Percentiles rank a stretch among this genome's conserved stretches.
Evolutionary conservation across 2,329 filamentous ascomycete species (phyloP).

Genomic region (Penicillium sp.): DNA sequence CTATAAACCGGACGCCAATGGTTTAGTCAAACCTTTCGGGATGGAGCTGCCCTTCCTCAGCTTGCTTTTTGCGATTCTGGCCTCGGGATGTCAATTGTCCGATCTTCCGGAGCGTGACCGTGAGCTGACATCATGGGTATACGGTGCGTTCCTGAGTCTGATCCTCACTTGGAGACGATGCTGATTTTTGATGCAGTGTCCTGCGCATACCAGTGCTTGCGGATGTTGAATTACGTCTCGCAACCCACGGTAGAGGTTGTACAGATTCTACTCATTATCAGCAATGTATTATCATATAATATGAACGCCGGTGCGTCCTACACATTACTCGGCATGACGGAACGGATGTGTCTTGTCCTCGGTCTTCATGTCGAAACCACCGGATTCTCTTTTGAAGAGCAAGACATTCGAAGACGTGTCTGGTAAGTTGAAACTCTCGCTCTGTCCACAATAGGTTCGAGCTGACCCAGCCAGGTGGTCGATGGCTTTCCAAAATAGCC

Average conservation of each 20-base stretch:
- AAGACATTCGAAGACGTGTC: slow-evolving; percentile 38
- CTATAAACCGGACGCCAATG: slow-evolving; percentile 47
- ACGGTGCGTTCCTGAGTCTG: slow-evolving; percentile 45
- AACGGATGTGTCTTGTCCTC: slow-evolving; percentile 56
- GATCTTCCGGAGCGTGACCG: slow-evolving; percentile 57
- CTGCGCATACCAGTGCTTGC: slow-evolving; percentile 64
- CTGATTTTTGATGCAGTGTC: slow-evolving; percentile 49
- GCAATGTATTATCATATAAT: slow-evolving; percentile 63
- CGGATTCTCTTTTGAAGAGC: slow-evolving; percentile 47
- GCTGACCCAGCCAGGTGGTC: slow-evolving; percentile 45
- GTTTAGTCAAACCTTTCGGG: slow-evolving; percentile 56
- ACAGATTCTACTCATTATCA: slow-evolving; percentile 62
- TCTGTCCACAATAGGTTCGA: background rate
- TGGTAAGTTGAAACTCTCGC: slow-evolving; percentile 29
- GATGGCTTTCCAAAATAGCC: slow-evolving; percentile 61
- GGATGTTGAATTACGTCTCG: slow-evolving; percentile 64
- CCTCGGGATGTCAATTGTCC: slow-evolving; percentile 62
- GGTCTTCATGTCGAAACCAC: slow-evolving; percentile 58
- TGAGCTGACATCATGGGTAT: slow-evolving; percentile 64
- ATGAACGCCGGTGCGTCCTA: slow-evolving; percentile 66
- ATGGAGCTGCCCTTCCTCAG: slow-evolving; percentile 60
- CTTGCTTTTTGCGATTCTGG: slow-evolving; percentile 61
- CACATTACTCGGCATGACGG: slow-evolving; percentile 53
- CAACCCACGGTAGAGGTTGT: slow-evolving; percentile 62
- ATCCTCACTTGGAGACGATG: background rate